Percentiles rank a stretch among this genome's conserved stretches.
Conservation (phyloP, 1,139 yeast species). For the Casaregolazyma lundiana region DNA sequence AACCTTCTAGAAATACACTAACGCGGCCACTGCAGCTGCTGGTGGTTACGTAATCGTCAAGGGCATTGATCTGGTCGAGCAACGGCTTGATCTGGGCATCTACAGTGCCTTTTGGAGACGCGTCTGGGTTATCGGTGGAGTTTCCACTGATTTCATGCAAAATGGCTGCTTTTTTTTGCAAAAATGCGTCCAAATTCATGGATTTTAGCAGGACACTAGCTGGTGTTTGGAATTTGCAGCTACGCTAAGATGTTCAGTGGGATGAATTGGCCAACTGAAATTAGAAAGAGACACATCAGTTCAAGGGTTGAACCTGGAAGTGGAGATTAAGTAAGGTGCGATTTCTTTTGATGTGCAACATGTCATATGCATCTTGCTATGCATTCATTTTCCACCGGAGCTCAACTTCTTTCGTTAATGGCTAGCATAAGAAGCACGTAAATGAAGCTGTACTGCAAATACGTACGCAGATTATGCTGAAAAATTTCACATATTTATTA, state of each 20-base stretch:
- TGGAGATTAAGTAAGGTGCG: too few species aligned
- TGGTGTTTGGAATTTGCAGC: neutral
- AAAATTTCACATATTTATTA: too few species aligned
- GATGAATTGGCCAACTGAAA: too few species aligned
- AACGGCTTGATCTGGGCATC: conserved; percentile 70
- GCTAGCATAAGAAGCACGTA: too few species aligned
- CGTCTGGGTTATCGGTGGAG: conserved; percentile 48
- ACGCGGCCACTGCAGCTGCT: conserved; percentile 87
- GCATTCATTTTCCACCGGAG: too few species aligned
- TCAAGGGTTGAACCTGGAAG: neutral
- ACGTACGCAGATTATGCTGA: too few species aligned
- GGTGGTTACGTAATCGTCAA: conserved; percentile 71
- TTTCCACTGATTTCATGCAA: conserved; percentile 49
- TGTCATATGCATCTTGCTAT: too few species aligned
- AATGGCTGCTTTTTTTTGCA: conserved; percentile 61
- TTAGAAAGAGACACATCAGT: too few species aligned
- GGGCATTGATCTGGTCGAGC: conserved; percentile 59
- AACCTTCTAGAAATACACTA: conserved; percentile 73
- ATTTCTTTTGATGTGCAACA: too few species aligned
- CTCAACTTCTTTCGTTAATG: too few species aligned
- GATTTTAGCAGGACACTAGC: neutral
- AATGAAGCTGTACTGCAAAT: too few species aligned
- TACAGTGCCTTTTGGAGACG: conserved; percentile 81
- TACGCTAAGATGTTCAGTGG: too few species aligned
- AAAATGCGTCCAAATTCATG: conserved; percentile 36